Conservation (phyloP, 345 rosid species). For the Adansonia digitata region DNA sequence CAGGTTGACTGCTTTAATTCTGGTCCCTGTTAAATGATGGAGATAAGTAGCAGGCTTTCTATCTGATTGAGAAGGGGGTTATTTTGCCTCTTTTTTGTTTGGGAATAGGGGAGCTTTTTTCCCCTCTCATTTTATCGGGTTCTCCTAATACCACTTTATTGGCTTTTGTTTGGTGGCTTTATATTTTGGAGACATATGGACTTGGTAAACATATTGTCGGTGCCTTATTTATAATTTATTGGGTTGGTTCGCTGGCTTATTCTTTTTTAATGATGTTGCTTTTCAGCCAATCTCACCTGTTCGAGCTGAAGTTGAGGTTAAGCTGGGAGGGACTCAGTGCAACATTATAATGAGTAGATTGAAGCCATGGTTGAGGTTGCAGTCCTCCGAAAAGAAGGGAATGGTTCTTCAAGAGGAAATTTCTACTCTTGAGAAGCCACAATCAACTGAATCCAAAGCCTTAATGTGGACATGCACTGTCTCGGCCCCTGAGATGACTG, state of each 20-base stretch:
- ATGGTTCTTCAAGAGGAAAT: slow-evolving; percentile 58
- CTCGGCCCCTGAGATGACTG: slow-evolving; percentile 95
- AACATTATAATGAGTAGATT: slow-evolving; percentile 65
- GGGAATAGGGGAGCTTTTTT: neutral
- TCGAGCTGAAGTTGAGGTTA: slow-evolving; percentile 94
- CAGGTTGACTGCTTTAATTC: neutral
- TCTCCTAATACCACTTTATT: neutral
- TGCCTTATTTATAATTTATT: neutral
- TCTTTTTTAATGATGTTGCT: slow-evolving; percentile 12
- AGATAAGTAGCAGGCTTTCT: neutral
- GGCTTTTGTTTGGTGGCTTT: slow-evolving; percentile 1
- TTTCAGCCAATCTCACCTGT: slow-evolving; percentile 69
- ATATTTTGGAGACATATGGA: neutral
- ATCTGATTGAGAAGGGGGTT: slow-evolving; percentile 1
- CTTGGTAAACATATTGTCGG: neutral
- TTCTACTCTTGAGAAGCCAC: slow-evolving; percentile 38
- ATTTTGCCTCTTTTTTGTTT: neutral
- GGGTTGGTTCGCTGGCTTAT: neutral
- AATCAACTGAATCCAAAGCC: slow-evolving; percentile 46
- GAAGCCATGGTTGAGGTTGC: slow-evolving; percentile 76
- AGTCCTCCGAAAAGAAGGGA: slow-evolving; percentile 56
- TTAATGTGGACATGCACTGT: slow-evolving; percentile 91
- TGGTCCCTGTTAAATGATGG: neutral
- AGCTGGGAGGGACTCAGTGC: slow-evolving; percentile 87
- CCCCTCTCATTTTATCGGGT: neutral